Conservation (phyloP, 352 stramenopile species). For the Globisporangium mamillatum region DNA sequence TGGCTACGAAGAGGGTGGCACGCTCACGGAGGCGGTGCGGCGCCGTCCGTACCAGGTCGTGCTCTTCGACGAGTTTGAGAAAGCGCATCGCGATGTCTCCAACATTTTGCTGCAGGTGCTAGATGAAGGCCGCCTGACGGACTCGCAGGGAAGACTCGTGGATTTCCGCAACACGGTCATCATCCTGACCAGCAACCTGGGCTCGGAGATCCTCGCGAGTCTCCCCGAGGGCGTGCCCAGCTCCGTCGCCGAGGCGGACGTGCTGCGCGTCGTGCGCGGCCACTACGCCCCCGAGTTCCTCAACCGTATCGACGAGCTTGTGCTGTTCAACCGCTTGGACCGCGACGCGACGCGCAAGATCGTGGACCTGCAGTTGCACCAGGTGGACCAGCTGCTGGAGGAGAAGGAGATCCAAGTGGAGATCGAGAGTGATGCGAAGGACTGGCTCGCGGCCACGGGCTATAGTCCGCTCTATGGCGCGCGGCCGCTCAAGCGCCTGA, state of each 20-base stretch:
- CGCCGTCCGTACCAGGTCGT: conserved; percentile 94
- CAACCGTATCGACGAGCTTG: conserved; percentile 97
- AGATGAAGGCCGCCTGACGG: conserved; percentile 91
- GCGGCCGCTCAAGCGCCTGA: conserved; percentile 94
- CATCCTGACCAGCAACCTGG: conserved; percentile 98
- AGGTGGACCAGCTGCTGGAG: conserved; percentile 87
- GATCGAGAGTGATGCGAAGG: conserved; percentile 86
- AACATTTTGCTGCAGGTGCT: conserved; percentile 95
- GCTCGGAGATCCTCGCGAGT: conserved; percentile 83
- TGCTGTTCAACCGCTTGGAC: conserved; percentile 96
- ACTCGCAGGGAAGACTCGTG: conserved; percentile 93
- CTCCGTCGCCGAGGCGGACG: conserved; percentile 62
- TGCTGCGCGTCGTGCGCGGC: conserved; percentile 89
- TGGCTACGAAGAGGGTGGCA: conserved; percentile 93
- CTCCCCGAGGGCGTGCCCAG: conserved; percentile 57
- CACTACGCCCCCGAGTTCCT: conserved; percentile 98
- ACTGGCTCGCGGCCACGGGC: conserved; percentile 91
- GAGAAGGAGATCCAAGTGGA: conserved; percentile 92
- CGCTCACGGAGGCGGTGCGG: conserved; percentile 94
- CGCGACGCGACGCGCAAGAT: conserved; percentile 92
- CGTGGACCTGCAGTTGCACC: conserved; percentile 92
- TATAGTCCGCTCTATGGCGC: conserved; percentile 97
- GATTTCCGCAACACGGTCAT: conserved; percentile 98
- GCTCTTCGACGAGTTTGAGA: conserved; percentile 98
- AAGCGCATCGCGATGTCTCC: conserved; percentile 95